phyloP scores from a whole-genome alignment of 2,329 filamentous ascomycete species.

The Calonectria leucothoes region DNA sequence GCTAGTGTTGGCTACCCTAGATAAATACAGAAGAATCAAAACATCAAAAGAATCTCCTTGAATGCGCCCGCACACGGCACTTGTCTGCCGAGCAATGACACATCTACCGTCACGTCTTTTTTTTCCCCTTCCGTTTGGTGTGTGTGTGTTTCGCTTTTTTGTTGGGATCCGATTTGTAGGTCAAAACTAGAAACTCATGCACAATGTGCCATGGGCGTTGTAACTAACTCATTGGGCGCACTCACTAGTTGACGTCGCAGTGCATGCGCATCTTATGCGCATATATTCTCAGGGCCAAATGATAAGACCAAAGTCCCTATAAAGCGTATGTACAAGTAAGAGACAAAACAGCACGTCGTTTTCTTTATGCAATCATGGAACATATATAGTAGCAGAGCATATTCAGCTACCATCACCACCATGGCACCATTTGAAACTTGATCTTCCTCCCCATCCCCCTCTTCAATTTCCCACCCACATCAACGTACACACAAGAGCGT shows the following conservation, averaged over 20 bases:
- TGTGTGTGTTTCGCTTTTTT: neutral
- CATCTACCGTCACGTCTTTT: neutral
- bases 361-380: neutral
- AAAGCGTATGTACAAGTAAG: conserved; percentile 15
- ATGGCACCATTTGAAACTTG: neutral
- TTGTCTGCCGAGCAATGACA: neutral
- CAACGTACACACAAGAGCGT: too few species aligned
- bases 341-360: neutral
- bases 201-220: neutral
- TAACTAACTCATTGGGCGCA: neutral
- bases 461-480: neutral
- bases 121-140: too few species aligned
- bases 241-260: neutral
- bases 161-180: neutral
- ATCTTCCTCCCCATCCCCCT: neutral
- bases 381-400: neutral
- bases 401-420: neutral
- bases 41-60: neutral
- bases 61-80: neutral
- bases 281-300: neutral
- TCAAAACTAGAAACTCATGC: neutral
- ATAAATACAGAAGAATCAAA: neutral
- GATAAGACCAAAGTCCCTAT: neutral
- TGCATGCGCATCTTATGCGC: conserved; percentile 9
- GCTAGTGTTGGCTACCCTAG: neutral